Evolutionary conservation across 1,284 basidiomycete genomes (phyloP).

Genomic region (Cryptococcus sp.): DNA sequence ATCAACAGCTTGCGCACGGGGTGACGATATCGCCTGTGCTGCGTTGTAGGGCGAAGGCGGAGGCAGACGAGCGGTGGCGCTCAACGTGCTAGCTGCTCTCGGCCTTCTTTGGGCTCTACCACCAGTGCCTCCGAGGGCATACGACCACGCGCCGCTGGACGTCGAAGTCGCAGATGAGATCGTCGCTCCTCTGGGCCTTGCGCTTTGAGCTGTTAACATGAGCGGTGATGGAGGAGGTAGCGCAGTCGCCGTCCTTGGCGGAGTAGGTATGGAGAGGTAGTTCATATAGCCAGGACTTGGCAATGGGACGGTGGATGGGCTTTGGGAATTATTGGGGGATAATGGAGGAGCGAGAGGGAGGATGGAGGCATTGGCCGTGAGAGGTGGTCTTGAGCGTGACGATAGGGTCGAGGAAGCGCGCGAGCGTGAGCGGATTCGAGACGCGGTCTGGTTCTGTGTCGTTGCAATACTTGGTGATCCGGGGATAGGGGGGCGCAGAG

Average conservation of each 20-base stretch:
- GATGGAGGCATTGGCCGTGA: background rate
- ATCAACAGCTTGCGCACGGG: no score
- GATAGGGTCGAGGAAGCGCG: background rate
- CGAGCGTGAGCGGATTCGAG: background rate
- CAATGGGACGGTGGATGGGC: background rate
- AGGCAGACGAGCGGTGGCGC: background rate
- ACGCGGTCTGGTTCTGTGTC: no score
- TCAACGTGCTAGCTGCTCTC: slow-evolving; percentile 17
- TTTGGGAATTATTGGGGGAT: slow-evolving; percentile 1
- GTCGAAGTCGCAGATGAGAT: slow-evolving; percentile 9
- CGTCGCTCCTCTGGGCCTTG: slow-evolving; percentile 12
- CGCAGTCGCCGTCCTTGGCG: slow-evolving; percentile 38
- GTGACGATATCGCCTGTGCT: no score
- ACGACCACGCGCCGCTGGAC: slow-evolving; percentile 30
- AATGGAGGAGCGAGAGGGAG: slow-evolving; percentile 2
- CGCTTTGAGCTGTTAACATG: background rate
- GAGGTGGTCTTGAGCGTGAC: background rate
- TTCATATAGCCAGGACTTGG: background rate
- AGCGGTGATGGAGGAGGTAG: background rate
- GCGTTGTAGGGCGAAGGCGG: no score
- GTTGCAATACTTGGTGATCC: background rate
- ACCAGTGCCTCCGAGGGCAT: slow-evolving; percentile 51
- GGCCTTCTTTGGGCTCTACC: slow-evolving; percentile 42
- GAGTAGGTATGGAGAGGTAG: slow-evolving; percentile 9
- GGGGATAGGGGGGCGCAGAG: background rate